These are phyloP conservation scores for Goffeauzyma gilvescens DNA, from an alignment of 768 basidiomycete species.

Conservation along the genomic window DNA sequence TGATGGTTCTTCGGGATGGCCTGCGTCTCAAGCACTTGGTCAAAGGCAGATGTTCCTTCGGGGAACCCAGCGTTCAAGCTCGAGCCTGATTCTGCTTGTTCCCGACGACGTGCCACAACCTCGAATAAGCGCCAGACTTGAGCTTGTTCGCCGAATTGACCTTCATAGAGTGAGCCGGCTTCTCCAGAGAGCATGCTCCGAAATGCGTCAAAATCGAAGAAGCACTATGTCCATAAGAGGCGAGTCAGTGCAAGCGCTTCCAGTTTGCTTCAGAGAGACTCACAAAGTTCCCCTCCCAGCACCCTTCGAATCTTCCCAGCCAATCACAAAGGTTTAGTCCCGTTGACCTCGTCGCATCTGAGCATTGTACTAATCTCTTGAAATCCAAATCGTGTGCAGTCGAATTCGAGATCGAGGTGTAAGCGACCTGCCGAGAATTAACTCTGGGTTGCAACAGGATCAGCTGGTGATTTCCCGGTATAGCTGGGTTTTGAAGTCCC, in stretches of 20 bases:
- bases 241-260: neutral
- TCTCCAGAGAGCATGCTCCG: constrained; percentile 35
- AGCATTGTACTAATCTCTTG: constrained; percentile 23
- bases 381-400: constrained; percentile 31
- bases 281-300: constrained; percentile 29
- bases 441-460: constrained; percentile 3
- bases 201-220: constrained; percentile 60
- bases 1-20: too few species aligned
- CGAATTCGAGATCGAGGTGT: constrained; percentile 15
- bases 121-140: constrained; percentile 64
- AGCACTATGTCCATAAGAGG: constrained; percentile 29
- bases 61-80: constrained; percentile 7
- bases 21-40: too few species aligned
- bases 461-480: neutral
- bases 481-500: constrained; percentile 2
- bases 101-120: constrained; percentile 4
- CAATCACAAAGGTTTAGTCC: constrained; percentile 22
- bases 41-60: constrained; percentile 2
- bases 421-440: constrained; percentile 6
- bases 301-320: constrained; percentile 21
- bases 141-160: constrained; percentile 59
- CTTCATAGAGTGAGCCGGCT: constrained; percentile 54
- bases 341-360: constrained; percentile 23
- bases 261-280: neutral
- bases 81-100: neutral